A percentile compares a stretch with the other conserved stretches of the same genome.
Evolutionary conservation across 2,329 filamentous ascomycete species (phyloP).

Genomic region (Cordyceps cicadae): DNA sequence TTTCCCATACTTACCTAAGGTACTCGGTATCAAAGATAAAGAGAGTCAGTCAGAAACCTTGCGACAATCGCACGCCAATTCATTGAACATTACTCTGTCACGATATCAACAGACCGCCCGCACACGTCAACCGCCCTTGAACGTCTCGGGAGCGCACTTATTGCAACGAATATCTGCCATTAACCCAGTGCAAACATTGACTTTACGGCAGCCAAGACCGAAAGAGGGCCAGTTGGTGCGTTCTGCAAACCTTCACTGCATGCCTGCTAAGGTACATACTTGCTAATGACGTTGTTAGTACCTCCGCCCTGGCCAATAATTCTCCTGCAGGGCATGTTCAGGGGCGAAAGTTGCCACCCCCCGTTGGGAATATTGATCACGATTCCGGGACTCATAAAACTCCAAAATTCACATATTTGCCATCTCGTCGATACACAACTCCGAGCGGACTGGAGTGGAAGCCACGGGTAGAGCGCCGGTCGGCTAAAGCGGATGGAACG

Average conservation of each 20-base stretch:
- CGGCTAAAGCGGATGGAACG: slow-evolving; percentile 5
- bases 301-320: no score
- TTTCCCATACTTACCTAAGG: neutral
- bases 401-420: neutral
- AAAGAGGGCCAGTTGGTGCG: neutral
- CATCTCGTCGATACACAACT: neutral
- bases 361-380: neutral
- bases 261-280: no score
- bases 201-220: neutral
- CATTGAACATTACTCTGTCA: neutral
- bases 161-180: neutral
- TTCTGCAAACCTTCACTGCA: neutral
- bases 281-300: no score
- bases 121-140: no score
- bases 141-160: neutral
- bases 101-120: no score
- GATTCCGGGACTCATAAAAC: neutral
- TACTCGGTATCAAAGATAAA: neutral
- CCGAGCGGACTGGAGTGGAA: neutral
- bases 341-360: no score
- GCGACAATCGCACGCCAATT: neutral
- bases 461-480: neutral
- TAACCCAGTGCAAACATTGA: neutral
- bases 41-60: neutral
- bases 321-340: no score